Percentiles rank a stretch among this genome's conserved stretches.
Conservation (phyloP, 805 yeast species). For the Blastobotrys terrestris region DNA sequence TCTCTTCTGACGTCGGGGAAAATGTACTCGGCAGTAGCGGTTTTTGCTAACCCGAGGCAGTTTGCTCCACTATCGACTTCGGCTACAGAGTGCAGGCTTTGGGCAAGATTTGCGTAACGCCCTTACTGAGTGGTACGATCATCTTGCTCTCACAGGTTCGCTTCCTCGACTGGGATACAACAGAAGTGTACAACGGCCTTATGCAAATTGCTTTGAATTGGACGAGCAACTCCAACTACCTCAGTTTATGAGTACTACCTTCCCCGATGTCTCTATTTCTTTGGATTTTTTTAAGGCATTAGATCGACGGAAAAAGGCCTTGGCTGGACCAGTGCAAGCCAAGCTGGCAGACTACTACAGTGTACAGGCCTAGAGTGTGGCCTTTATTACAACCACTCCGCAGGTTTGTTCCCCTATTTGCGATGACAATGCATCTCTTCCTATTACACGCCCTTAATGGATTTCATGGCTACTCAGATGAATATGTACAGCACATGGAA, state of each 20-base stretch:
- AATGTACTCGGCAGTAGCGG: neutral
- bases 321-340: neutral
- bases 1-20: neutral
- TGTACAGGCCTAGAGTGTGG: neutral
- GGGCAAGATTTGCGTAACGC: neutral
- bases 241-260: neutral
- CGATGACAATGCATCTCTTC: neutral
- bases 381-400: neutral
- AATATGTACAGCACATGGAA: neutral
- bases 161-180: neutral
- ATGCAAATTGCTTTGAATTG: neutral
- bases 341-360: neutral
- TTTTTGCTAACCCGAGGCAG: neutral
- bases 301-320: neutral
- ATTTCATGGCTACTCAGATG: neutral
- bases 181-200: neutral
- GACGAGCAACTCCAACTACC: neutral
- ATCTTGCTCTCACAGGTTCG: neutral
- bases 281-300: neutral
- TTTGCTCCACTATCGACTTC: neutral
- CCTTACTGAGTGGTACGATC: neutral
- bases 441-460: neutral
- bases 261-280: neutral
- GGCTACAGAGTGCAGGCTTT: neutral
- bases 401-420: neutral